Evolutionary conservation across 1,284 basidiomycete species (phyloP).

Genomic region (Naganishia albida): DNA sequence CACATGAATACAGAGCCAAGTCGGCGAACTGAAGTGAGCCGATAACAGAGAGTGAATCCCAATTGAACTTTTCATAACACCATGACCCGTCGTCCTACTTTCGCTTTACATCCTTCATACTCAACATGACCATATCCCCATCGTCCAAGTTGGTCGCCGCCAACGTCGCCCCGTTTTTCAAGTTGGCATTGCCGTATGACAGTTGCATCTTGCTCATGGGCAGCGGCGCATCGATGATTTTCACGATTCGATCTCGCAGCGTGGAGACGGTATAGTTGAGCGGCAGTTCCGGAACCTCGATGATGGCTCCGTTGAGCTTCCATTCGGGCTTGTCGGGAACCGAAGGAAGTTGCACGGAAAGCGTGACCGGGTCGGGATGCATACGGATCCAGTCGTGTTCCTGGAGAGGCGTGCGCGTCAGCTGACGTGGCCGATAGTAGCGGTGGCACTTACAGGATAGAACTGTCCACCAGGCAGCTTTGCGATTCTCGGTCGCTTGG

Average conservation of each 20-base stretch:
- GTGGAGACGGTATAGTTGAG: conserved; percentile 79
- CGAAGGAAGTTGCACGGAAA: conserved; percentile 74
- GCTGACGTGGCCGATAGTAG: conserved; percentile 21
- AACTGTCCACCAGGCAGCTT: conserved; percentile 76
- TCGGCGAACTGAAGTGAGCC: too few species aligned
- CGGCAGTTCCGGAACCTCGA: conserved; percentile 75
- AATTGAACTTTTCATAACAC: too few species aligned
- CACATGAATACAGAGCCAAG: too few species aligned
- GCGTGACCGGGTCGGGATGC: conserved; percentile 83
- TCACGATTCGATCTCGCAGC: conserved; percentile 79
- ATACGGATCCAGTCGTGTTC: conserved; percentile 76
- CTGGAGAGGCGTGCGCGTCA: conserved; percentile 33
- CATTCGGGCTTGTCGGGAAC: conserved; percentile 82
- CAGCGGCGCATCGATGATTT: conserved; percentile 70
- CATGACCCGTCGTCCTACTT: too few species aligned
- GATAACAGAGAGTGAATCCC: too few species aligned
- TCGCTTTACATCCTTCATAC: conserved; percentile 25
- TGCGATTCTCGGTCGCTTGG: conserved; percentile 78
- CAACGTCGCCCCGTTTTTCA: conserved; percentile 79
- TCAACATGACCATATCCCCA: conserved; percentile 73
- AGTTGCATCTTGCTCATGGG: conserved; percentile 75
- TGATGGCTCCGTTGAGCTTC: conserved; percentile 78
- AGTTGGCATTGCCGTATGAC: conserved; percentile 74
- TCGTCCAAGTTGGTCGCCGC: conserved; percentile 86
- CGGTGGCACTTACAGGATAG: conserved; percentile 65